phyloP scores from a whole-genome alignment of 2,329 filamentous ascomycete genomes.

The Aspergillus ochraceoroseus region DNA sequence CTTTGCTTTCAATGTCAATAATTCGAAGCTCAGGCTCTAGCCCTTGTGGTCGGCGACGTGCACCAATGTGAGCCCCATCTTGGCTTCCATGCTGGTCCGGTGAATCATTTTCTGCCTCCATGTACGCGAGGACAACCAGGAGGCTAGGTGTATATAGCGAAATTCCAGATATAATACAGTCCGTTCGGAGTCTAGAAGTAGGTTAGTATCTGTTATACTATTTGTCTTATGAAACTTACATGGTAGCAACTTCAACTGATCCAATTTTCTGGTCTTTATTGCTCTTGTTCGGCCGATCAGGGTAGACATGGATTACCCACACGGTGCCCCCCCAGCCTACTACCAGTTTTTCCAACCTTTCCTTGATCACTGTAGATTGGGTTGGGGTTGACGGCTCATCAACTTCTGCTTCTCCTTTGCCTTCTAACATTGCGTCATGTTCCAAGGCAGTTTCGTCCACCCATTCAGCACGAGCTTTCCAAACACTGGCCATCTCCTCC shows the following conservation, averaged over 20 bases:
- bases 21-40: slow-evolving; percentile 82
- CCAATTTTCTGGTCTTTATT: slow-evolving; percentile 68
- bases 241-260: slow-evolving; percentile 83
- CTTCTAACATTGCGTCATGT: slow-evolving; percentile 55
- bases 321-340: slow-evolving; percentile 95
- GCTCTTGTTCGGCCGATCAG: slow-evolving; percentile 63
- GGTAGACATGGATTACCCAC: slow-evolving; percentile 90
- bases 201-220: slow-evolving; percentile 24
- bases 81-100: slow-evolving; percentile 48
- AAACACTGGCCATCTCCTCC: slow-evolving; percentile 94
- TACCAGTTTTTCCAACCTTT: slow-evolving; percentile 66
- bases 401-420: slow-evolving; percentile 25
- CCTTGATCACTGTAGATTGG: slow-evolving; percentile 41
- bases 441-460: slow-evolving; percentile 80
- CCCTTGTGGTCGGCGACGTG: slow-evolving; percentile 69
- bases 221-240: slow-evolving; percentile 55
- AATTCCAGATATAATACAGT: slow-evolving; percentile 96
- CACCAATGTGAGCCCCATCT: slow-evolving; percentile 55
- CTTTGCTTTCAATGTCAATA: slow-evolving; percentile 77
- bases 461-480: slow-evolving; percentile 91
- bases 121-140: slow-evolving; percentile 86
- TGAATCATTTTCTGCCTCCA: slow-evolving; percentile 65
- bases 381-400: slow-evolving; percentile 41
- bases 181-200: slow-evolving; percentile 71
- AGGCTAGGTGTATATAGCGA: slow-evolving; percentile 91